Percentiles rank a stretch among this genome's conserved stretches.
Conservation (phyloP, 169 alveolate species). For the Theileria orientalis region DNA sequence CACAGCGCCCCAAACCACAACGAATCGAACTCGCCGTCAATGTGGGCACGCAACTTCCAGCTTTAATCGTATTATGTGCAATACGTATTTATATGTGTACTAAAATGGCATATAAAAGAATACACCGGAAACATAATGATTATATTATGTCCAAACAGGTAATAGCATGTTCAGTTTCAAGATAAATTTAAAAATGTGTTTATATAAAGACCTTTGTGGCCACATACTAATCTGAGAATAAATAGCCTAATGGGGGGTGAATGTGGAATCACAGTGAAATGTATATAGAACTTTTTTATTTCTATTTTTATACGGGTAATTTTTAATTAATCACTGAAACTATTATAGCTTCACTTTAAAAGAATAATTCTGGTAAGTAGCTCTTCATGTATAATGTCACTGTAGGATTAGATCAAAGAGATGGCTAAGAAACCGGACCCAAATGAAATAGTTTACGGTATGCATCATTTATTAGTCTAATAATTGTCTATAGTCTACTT, state of each 20-base stretch:
- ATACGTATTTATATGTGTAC: neutral
- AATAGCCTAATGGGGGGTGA: conserved; percentile 27
- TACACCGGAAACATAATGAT: no score
- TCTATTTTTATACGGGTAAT: neutral
- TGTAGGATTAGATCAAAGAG: conserved; percentile 6
- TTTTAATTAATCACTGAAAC: neutral
- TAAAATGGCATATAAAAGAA: neutral
- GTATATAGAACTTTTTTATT: neutral
- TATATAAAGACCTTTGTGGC: no score
- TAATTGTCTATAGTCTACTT: conserved; percentile 81
- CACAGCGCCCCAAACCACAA: conserved; percentile 8
- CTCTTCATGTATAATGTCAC: neutral
- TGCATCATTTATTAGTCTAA: neutral
- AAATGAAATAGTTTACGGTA: conserved; percentile 76
- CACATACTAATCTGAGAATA: no score
- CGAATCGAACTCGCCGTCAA: conserved; percentile 42
- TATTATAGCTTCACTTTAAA: neutral
- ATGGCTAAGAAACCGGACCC: conserved; percentile 83
- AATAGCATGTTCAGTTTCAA: no score
- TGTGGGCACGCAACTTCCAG: conserved; percentile 56
- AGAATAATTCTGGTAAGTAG: neutral
- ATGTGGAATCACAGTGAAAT: neutral
- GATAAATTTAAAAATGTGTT: no score
- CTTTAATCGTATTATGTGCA: conserved; percentile 1
- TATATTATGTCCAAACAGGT: no score